Evolutionary conservation across 345 rosid genomes (phyloP).

Genomic region (Euphorbia peplus): DNA sequence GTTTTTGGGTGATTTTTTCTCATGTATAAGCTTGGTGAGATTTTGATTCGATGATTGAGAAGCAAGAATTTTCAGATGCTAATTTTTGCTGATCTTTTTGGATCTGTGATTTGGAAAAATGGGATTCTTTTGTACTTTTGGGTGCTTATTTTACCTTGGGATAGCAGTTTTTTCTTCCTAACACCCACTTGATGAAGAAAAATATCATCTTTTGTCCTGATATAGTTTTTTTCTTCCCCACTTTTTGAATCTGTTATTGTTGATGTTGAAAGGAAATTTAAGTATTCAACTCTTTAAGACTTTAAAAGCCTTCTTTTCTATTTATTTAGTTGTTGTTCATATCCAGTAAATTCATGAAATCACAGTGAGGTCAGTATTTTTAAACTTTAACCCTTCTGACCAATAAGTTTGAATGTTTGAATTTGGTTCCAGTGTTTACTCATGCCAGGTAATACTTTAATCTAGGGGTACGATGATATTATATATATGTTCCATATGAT

Average conservation of each 20-base stretch:
- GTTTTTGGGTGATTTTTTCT: too few relatives aligned
- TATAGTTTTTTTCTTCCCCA: too few relatives aligned
- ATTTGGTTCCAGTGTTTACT: neutral
- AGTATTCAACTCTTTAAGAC: too few relatives aligned
- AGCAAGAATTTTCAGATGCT: too few relatives aligned
- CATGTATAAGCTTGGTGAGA: neutral
- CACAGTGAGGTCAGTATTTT: neutral
- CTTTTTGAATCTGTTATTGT: neutral
- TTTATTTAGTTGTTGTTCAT: neutral
- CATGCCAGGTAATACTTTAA: constrained; percentile 9
- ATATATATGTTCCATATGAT: too few relatives aligned
- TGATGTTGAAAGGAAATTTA: neutral
- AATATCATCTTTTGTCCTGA: neutral
- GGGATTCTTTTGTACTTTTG: constrained; percentile 14
- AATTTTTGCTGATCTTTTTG: neutral
- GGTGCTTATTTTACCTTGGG: constrained; percentile 14
- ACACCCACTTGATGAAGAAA: constrained; percentile 11
- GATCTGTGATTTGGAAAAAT: constrained; percentile 31
- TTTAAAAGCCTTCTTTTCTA: neutral
- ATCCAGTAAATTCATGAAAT: constrained; percentile 2
- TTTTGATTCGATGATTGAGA: too few relatives aligned
- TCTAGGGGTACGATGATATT: too few relatives aligned
- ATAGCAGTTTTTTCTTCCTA: constrained; percentile 9
- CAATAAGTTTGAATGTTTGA: constrained; percentile 1
- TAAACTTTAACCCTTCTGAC: neutral